Conservation (phyloP, 805 yeast genomes). For the Clavispora fructus region DNA sequence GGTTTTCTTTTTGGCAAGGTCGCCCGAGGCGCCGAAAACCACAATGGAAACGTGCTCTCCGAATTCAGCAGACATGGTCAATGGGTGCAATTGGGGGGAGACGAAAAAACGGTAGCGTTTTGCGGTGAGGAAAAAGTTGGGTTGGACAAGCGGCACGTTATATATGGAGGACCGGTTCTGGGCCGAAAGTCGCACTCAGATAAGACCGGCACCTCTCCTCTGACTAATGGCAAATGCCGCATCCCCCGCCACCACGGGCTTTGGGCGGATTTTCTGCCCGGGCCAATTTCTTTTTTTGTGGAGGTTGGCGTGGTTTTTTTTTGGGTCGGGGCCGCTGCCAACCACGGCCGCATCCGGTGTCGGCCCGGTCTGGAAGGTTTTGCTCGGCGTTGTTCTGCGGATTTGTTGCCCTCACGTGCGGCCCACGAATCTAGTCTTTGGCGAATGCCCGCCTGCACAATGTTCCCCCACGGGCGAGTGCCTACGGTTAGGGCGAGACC, state of each 20-base stretch:
- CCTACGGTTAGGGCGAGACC: background rate
- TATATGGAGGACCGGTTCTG: background rate
- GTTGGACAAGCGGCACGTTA: background rate
- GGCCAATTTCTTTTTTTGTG: background rate
- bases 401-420: background rate
- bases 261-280: background rate
- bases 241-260: background rate
- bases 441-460: background rate
- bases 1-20: constrained; percentile 91
- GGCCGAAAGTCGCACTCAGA: constrained; percentile 2
- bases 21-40: constrained; percentile 94
- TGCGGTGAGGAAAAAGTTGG: background rate
- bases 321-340: too few relatives aligned
- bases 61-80: constrained; percentile 36
- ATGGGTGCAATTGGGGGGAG: background rate
- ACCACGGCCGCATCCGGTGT: background rate
- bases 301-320: background rate
- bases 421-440: background rate
- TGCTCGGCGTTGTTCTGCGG: background rate
- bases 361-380: background rate
- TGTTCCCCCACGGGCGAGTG: background rate
- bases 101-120: background rate
- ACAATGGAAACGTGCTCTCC: constrained; percentile 66
- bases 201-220: background rate
- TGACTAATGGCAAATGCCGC: background rate